phyloP scores from a whole-genome alignment of 331 rosid species.

The Quercus lobata region DNA sequence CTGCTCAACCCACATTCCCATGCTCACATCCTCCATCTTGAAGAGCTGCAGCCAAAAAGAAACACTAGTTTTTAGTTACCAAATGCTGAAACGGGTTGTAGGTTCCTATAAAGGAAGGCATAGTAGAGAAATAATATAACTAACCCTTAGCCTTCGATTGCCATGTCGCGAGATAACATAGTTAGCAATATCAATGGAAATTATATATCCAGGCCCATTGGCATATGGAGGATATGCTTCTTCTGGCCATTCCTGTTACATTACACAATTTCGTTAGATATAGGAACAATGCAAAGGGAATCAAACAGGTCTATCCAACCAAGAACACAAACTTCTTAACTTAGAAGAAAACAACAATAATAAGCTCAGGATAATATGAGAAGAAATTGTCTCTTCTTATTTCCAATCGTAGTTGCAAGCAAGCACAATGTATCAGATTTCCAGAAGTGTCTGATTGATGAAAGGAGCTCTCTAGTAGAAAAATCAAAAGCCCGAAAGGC shows the following conservation, averaged over 20 bases:
- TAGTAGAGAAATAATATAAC: conserved; percentile 26
- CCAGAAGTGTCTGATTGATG: background rate
- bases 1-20: conserved; percentile 99
- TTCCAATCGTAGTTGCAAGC: background rate
- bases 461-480: background rate
- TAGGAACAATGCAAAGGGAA: background rate
- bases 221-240: conserved; percentile 92
- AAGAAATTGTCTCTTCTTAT: background rate
- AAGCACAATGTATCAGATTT: background rate
- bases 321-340: background rate
- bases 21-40: conserved; percentile 99
- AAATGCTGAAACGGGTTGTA: background rate
- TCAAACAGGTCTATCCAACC: background rate
- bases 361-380: background rate
- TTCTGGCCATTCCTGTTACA: conserved; percentile 94
- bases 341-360: background rate
- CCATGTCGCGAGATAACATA: conserved; percentile 61
- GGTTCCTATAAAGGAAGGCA: background rate
- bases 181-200: conserved; percentile 75
- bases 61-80: conserved; percentile 8
- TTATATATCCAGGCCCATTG: conserved; percentile 87
- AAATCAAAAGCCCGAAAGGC: background rate
- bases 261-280: conserved; percentile 18
- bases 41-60: conserved; percentile 58
- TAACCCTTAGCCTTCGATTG: conserved; percentile 62